Conservation (phyloP, 257 asterid genomes). For the Solanum appendiculatum region DNA sequence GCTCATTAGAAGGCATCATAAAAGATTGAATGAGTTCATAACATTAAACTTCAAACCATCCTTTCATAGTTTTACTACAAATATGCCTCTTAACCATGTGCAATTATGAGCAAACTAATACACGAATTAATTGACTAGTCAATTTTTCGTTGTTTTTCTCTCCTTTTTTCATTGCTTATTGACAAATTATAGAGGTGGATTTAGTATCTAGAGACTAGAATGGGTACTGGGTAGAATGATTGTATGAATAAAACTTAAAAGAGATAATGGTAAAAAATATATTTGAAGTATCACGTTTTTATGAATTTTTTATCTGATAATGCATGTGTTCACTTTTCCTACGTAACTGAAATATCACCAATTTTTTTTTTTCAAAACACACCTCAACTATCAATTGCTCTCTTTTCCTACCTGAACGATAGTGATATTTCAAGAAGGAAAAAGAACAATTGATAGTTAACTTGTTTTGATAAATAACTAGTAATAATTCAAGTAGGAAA, state of each 20-base stretch:
- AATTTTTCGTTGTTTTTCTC: not conserved
- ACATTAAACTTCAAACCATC: too few species aligned
- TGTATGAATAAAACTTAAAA: not conserved
- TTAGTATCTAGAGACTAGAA: too few species aligned
- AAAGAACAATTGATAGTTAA: too few species aligned
- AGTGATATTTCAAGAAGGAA: not conserved
- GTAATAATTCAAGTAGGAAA: not conserved
- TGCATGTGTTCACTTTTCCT: not conserved
- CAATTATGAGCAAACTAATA: not conserved
- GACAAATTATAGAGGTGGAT: not conserved
- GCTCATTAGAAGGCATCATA: not conserved
- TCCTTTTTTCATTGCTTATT: not conserved
- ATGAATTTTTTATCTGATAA: not conserved
- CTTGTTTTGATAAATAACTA: too few species aligned
- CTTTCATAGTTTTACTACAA: not conserved
- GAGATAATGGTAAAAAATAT: not conserved
- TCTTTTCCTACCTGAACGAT: not conserved
- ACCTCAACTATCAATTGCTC: not conserved
- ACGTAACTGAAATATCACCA: not conserved
- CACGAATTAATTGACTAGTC: not conserved
- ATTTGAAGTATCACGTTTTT: too few species aligned
- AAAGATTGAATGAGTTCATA: not conserved
- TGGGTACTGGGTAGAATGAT: too few species aligned
- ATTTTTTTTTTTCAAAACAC: not conserved
- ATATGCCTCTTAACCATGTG: not conserved